Percentiles rank a stretch among this genome's conserved stretches.
These are phyloP conservation scores for Coemansia sp. DNA, from an alignment of 192 early-diverging fungal genomes.

Conservation along the genomic window DNA sequence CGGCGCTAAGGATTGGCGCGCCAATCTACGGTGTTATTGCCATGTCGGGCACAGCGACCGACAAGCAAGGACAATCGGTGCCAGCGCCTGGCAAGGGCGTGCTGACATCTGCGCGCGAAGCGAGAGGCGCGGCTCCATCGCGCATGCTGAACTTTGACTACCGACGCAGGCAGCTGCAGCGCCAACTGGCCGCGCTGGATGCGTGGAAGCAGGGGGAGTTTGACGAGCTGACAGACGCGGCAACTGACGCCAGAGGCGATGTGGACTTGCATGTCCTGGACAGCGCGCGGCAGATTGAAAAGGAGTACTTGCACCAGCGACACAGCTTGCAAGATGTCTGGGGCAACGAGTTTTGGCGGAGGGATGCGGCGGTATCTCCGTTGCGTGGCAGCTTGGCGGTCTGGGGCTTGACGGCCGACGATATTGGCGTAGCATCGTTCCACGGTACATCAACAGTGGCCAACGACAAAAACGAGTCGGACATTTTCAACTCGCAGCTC, in stretches of 20 bases:
- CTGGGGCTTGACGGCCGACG: too few relatives aligned
- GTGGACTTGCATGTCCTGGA: slow-evolving; percentile 45
- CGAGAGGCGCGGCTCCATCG: slow-evolving; percentile 37
- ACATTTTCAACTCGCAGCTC: slow-evolving; percentile 81
- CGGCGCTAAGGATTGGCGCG: slow-evolving; percentile 84
- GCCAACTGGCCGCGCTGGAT: slow-evolving; percentile 11
- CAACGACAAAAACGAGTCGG: too few relatives aligned
- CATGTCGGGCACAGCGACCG: slow-evolving; percentile 88
- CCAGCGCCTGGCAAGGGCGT: too few relatives aligned
- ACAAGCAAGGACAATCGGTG: slow-evolving; percentile 93
- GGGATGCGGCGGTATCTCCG: slow-evolving; percentile 75
- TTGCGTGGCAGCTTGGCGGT: too few relatives aligned
- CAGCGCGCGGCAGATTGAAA: slow-evolving; percentile 18
- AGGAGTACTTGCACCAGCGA: background rate
- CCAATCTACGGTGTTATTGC: too few relatives aligned
- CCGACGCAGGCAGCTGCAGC: too few relatives aligned
- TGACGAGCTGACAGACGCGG: background rate
- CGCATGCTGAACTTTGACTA: too few relatives aligned
- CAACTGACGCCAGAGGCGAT: too few relatives aligned
- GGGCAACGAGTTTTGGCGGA: too few relatives aligned
- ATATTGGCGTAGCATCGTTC: too few relatives aligned
- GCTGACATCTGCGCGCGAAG: slow-evolving; percentile 73
- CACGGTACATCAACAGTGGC: too few relatives aligned
- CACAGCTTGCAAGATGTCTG: slow-evolving; percentile 42
- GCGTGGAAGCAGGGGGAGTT: background rate